These are phyloP conservation scores for Amniculicola lignicola DNA, from an alignment of 495 filamentous ascomycete genomes.

Conservation along the genomic window DNA sequence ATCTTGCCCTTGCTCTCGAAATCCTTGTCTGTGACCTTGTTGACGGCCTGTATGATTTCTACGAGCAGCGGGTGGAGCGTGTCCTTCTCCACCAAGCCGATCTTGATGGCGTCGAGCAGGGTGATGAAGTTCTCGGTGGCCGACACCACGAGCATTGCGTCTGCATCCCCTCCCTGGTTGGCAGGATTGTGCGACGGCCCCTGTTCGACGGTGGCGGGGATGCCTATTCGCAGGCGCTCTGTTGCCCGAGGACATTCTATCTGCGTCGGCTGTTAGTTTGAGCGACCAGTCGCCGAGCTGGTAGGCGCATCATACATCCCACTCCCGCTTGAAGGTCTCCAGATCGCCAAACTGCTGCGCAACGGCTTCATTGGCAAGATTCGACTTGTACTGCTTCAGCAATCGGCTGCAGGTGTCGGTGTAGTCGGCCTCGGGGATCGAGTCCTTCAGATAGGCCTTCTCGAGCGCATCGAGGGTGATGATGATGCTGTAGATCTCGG, in stretches of 20 bases:
- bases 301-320: constrained; percentile 64
- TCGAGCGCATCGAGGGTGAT: constrained; percentile 93
- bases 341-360: constrained; percentile 77
- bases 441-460: constrained; percentile 95
- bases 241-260: constrained; percentile 93
- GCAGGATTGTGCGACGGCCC: constrained; percentile 46
- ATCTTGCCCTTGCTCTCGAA: constrained; percentile 96
- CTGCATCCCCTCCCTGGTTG: constrained; percentile 47
- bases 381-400: constrained; percentile 95
- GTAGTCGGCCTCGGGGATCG: constrained; percentile 85
- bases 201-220: constrained; percentile 63
- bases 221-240: constrained; percentile 83
- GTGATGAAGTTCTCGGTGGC: constrained; percentile 99
- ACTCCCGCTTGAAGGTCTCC: constrained; percentile 89
- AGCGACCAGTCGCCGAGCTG: constrained; percentile 1
- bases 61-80: constrained; percentile 89
- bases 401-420: constrained; percentile 91
- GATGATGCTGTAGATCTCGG: constrained; percentile 96
- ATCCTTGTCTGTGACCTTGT: constrained; percentile 88
- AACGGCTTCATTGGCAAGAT: constrained; percentile 82
- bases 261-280: constrained; percentile 49
- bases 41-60: constrained; percentile 92
- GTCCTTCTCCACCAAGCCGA: constrained; percentile 89
- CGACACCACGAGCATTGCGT: constrained; percentile 72
- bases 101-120: constrained; percentile 86